A percentile compares a stretch with the other conserved stretches of the same genome.
Conservation (phyloP, 148 eudicot genomes). For the Camellia sinensis region DNA sequence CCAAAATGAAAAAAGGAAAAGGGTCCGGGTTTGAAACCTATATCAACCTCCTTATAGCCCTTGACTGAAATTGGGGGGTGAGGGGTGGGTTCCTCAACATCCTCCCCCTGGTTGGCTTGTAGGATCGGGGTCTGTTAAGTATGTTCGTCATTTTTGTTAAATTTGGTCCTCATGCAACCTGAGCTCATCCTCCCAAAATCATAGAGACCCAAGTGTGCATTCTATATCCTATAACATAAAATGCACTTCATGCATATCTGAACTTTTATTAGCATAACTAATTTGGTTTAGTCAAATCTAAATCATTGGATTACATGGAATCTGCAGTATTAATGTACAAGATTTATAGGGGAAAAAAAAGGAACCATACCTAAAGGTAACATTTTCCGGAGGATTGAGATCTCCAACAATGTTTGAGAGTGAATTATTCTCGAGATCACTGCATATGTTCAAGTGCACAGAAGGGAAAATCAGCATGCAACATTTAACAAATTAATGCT, state of each 20-base stretch:
- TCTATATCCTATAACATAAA: not conserved
- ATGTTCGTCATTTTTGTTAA: not conserved
- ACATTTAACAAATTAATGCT: not conserved
- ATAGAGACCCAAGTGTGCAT: not conserved
- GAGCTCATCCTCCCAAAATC: conserved; percentile 1
- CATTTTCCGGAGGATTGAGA: conserved; percentile 60
- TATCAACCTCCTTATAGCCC: too few species aligned
- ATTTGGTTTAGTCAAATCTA: not conserved
- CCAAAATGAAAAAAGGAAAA: too few species aligned
- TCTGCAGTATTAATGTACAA: not conserved
- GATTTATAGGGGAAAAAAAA: not conserved
- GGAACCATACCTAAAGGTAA: conserved; percentile 53
- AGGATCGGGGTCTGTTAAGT: too few species aligned
- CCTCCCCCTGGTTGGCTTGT: too few species aligned
- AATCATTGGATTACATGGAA: not conserved
- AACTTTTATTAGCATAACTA: not conserved
- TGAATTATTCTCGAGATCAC: conserved; percentile 72
- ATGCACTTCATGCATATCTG: not conserved
- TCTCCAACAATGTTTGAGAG: conserved; percentile 52
- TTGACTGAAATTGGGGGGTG: too few species aligned
- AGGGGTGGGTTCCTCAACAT: too few species aligned
- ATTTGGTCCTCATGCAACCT: not conserved
- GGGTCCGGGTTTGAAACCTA: too few species aligned
- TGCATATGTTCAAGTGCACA: conserved; percentile 35
- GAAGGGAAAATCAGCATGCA: conserved; percentile 8